phyloP scores from a whole-genome alignment of 1,284 basidiomycete genomes.

The Microbotryum saponariae region DNA sequence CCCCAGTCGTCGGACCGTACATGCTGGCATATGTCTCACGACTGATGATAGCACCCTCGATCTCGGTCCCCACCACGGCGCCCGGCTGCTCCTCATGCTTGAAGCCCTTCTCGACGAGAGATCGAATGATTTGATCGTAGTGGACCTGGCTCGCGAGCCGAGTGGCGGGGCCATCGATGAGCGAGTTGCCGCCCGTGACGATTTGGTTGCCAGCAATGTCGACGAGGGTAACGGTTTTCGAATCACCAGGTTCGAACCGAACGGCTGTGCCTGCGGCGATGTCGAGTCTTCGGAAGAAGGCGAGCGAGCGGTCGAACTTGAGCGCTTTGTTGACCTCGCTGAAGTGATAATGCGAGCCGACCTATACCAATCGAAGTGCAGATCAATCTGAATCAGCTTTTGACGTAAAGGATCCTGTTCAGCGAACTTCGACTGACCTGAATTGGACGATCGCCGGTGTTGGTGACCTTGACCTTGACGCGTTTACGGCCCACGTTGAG shows the following conservation, averaged over 20 bases:
- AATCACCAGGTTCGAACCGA: slow-evolving; percentile 90
- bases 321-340: slow-evolving; percentile 79
- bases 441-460: slow-evolving; percentile 88
- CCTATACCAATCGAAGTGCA: slow-evolving; percentile 42
- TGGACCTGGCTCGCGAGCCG: not conserved
- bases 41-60: slow-evolving; percentile 15
- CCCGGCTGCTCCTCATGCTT: slow-evolving; percentile 39
- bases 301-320: slow-evolving; percentile 68
- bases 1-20: slow-evolving; percentile 91
- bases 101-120: slow-evolving; percentile 36
- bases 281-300: slow-evolving; percentile 81
- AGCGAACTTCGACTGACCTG: slow-evolving; percentile 52
- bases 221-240: slow-evolving; percentile 74
- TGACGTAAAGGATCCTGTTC: too few relatives aligned
- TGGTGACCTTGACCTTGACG: slow-evolving; percentile 69
- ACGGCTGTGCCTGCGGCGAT: slow-evolving; percentile 91
- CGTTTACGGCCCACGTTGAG: slow-evolving; percentile 68
- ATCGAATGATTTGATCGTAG: not conserved
- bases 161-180: slow-evolving; percentile 53
- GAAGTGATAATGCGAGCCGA: slow-evolving; percentile 87
- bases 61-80: slow-evolving; percentile 13
- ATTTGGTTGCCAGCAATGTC: slow-evolving; percentile 64
- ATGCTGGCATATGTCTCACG: slow-evolving; percentile 63
- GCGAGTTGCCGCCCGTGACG: slow-evolving; percentile 71
- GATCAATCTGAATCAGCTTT: too few relatives aligned